Conservation (phyloP, 148 eudicot species). For the Cornus controversa region DNA sequence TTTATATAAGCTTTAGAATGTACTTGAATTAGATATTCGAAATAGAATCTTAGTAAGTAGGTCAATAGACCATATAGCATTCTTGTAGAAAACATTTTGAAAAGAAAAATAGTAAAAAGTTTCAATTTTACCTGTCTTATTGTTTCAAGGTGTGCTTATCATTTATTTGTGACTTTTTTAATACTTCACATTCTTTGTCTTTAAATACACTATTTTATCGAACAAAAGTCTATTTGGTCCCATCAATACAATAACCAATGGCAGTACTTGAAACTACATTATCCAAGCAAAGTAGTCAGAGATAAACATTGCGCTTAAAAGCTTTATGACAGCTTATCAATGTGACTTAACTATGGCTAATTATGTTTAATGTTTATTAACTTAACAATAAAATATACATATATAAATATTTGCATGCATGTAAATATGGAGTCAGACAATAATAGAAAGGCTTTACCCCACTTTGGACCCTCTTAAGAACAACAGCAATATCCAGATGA, state of each 20-base stretch:
- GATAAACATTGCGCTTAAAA: neutral
- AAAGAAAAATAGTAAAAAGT: too few species aligned
- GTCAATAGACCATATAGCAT: neutral
- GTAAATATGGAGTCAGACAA: neutral
- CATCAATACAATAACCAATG: neutral
- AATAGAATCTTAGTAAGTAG: too few species aligned
- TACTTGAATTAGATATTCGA: too few species aligned
- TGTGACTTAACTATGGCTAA: neutral
- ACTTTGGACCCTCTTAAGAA: conserved; percentile 77
- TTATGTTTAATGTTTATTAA: neutral
- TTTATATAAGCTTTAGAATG: neutral
- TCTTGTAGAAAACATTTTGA: too few species aligned
- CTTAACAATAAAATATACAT: neutral
- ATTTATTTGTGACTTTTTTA: neutral
- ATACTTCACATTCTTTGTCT: neutral
- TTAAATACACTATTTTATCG: neutral
- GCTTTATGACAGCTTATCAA: neutral
- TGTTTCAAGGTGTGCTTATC: neutral
- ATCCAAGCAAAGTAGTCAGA: neutral
- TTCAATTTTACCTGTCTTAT: neutral
- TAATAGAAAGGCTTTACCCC: conserved; percentile 56
- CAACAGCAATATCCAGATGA: conserved; percentile 78
- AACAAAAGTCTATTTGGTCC: neutral
- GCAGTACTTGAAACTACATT: too few species aligned
- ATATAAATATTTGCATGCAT: neutral